phyloP scores from a whole-genome alignment of 768 basidiomycete genomes.

The Peribolospora baueri region DNA sequence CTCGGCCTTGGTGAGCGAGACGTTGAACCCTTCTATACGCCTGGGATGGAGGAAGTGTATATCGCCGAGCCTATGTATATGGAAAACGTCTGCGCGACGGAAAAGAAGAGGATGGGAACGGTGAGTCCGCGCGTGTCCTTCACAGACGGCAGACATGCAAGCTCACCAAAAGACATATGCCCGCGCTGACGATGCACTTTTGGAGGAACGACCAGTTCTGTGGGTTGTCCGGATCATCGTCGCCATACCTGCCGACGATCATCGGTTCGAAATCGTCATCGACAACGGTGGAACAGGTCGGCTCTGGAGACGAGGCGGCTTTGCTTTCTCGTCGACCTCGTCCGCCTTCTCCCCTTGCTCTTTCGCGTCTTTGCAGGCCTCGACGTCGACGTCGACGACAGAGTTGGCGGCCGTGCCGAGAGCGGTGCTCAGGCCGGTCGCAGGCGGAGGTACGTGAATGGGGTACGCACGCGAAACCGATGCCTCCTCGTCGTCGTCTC shows the following conservation, averaged over 20 bases:
- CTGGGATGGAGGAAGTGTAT: conserved; percentile 7
- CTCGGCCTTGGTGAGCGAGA: conserved; percentile 8
- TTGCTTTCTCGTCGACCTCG: background rate
- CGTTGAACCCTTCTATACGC: conserved; percentile 9
- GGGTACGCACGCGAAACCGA: too few species aligned
- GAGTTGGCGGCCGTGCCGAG: too few species aligned
- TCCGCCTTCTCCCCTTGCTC: background rate
- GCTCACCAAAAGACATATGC: background rate
- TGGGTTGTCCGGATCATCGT: conserved; percentile 11
- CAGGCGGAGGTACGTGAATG: too few species aligned
- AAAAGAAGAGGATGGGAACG: conserved; percentile 1
- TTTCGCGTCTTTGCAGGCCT: background rate
- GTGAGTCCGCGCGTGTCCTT: background rate
- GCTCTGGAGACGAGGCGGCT: too few species aligned
- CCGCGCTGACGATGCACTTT: conserved; percentile 6
- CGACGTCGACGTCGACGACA: too few species aligned
- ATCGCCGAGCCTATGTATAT: conserved; percentile 11
- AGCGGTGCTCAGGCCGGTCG: too few species aligned
- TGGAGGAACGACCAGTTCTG: conserved; percentile 9
- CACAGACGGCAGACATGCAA: background rate
- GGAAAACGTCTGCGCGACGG: conserved; percentile 5
- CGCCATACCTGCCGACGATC: conserved; percentile 9
- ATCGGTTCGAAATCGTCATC: too few species aligned
- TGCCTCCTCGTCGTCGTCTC: too few species aligned
- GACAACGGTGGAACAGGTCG: too few species aligned